Conservation (phyloP, 208 protist genomes). For the Trypanosoma caninum region DNA sequence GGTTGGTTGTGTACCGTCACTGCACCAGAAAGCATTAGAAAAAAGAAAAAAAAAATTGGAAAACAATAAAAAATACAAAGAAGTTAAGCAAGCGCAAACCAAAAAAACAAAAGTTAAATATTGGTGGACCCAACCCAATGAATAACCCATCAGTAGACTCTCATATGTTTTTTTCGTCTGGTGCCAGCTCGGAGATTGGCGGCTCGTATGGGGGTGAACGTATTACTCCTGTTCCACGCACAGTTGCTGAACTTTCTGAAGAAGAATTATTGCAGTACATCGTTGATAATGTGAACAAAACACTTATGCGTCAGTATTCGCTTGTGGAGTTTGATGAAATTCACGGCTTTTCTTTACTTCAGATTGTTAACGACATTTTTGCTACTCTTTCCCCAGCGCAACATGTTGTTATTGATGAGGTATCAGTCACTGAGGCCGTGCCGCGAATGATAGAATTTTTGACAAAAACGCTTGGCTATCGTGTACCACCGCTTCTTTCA, state of each 20-base stretch:
- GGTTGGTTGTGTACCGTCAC: too few relatives aligned
- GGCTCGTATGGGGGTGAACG: conserved; percentile 1
- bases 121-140: too few relatives aligned
- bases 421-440: conserved; percentile 39
- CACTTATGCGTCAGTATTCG: conserved; percentile 67
- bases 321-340: conserved; percentile 88
- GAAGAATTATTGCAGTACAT: conserved; percentile 77
- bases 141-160: too few relatives aligned
- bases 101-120: too few relatives aligned
- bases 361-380: conserved; percentile 87
- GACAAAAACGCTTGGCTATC: conserved; percentile 78
- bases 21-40: too few relatives aligned
- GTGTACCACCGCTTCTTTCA: conserved; percentile 62
- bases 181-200: not conserved
- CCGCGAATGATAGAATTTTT: conserved; percentile 81
- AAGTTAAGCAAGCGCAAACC: too few relatives aligned
- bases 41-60: too few relatives aligned
- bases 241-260: conserved; percentile 38
- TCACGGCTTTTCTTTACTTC: conserved; percentile 54
- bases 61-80: too few relatives aligned
- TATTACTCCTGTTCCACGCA: conserved; percentile 17
- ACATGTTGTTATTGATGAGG: conserved; percentile 54
- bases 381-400: conserved; percentile 59
- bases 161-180: too few relatives aligned
- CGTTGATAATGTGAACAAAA: conserved; percentile 79